These are phyloP conservation scores for Haplosporangium sp. DNA, from an alignment of 371 early-diverging fungal genomes.

Conservation along the genomic window DNA sequence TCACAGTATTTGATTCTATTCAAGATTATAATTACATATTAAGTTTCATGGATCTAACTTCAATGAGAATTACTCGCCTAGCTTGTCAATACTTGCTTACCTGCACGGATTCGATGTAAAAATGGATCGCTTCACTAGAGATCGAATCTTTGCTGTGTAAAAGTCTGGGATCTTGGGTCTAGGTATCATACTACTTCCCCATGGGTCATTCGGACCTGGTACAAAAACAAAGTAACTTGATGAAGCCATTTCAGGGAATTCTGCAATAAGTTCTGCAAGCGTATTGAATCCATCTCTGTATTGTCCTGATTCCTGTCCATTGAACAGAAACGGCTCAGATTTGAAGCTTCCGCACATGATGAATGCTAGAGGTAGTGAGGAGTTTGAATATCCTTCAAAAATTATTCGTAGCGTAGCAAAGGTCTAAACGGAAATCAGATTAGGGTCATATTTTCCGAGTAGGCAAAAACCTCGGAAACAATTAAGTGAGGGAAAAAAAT, in stretches of 20 bases:
- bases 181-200: slow-evolving; percentile 78
- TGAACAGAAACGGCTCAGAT: slow-evolving; percentile 76
- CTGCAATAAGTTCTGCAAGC: slow-evolving; percentile 80
- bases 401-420: slow-evolving; percentile 70
- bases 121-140: slow-evolving; percentile 65
- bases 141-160: slow-evolving; percentile 71
- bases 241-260: slow-evolving; percentile 75
- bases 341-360: slow-evolving; percentile 89
- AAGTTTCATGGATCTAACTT: too few species aligned
- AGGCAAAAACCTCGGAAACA: neutral
- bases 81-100: slow-evolving; percentile 46
- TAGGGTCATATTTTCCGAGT: neutral
- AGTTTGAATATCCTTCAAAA: slow-evolving; percentile 76
- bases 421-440: slow-evolving; percentile 37
- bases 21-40: neutral
- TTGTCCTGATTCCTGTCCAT: slow-evolving; percentile 63
- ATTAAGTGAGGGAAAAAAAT: neutral
- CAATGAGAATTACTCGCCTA: too few species aligned
- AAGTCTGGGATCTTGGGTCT: slow-evolving; percentile 79
- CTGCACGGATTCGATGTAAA: slow-evolving; percentile 91
- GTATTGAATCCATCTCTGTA: slow-evolving; percentile 75
- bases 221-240: slow-evolving; percentile 87
- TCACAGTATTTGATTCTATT: slow-evolving; percentile 84
- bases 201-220: slow-evolving; percentile 91
- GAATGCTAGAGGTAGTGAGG: slow-evolving; percentile 81